Evolutionary conservation across 2,329 filamentous ascomycete genomes (phyloP).

Genomic region (Periconia digitata): DNA sequence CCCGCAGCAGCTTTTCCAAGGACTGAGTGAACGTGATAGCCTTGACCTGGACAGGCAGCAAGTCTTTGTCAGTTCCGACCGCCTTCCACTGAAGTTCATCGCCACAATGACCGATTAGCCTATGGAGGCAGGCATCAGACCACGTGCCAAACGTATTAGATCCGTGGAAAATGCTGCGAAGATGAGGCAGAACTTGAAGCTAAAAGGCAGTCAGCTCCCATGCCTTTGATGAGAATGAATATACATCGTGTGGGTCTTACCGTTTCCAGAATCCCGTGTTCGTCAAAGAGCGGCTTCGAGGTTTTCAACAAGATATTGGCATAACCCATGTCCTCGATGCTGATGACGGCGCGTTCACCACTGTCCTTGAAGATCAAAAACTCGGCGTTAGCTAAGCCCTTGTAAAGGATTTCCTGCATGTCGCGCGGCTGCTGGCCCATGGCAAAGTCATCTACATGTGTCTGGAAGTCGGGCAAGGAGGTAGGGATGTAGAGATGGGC

Average conservation of each 20-base stretch:
- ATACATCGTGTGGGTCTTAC: background rate
- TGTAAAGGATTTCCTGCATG: background rate
- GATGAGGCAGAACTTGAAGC: background rate
- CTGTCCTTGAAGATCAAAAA: background rate
- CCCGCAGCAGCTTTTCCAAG: background rate
- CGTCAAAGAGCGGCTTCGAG: conserved; percentile 6
- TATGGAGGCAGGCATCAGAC: background rate
- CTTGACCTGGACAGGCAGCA: background rate
- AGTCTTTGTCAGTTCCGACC: background rate
- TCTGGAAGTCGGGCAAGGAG: background rate
- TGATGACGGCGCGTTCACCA: background rate
- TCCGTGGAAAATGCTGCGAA: background rate
- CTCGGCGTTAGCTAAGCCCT: background rate
- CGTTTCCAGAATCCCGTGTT: background rate
- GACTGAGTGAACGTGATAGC: background rate
- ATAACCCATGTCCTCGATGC: background rate
- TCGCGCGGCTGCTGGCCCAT: background rate
- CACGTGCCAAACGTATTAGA: conserved; percentile 2
- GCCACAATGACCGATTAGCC: background rate
- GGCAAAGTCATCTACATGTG: background rate
- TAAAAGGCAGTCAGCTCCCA: background rate
- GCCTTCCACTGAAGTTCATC: background rate
- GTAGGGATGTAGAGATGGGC: background rate
- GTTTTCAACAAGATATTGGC: background rate
- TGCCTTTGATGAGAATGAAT: background rate